Evolutionary conservation across 1,139 yeast genomes (phyloP), one percentile per base, ranked within the genome.

Genomic region (Lodderomyces parapsilosis): DNA sequence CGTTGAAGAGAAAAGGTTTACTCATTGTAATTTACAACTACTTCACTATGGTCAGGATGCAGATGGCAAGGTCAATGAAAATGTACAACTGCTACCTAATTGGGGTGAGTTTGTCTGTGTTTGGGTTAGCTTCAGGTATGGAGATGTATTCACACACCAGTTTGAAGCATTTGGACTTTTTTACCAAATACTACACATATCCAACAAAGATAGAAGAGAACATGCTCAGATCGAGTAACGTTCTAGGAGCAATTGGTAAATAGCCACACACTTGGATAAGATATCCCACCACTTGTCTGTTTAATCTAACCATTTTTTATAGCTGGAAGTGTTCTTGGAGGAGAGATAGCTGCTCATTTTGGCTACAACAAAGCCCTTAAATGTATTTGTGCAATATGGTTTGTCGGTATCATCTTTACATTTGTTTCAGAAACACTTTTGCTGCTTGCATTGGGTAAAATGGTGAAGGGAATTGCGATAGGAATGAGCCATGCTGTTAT

Each of bases 281-380:
- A 18, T 14, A 17, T 36, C 23, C 22, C 11, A 9, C 14, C 13
- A 4, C 34, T 23, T 18, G 30, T 3, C 3, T 33, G 7, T 13
- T 10, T 6, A 10, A 19, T n/a, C 42, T 46, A 39, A 41, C 40
- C 1, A 23, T 33, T 6, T 9, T n/a, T 10, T 33, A 17, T 38
- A 65, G 71, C 60, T 36, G 71, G 74, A 4, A 60, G 68, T 41
- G 50, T 66, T 1, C 42, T 64, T 7, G 55, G 64, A 45, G 74
- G 74, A 1, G 46, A 59, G n/a, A 51, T 64, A 11, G 59, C 63
- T 38, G 69, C 63, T 34, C 44, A 46, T 20, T 47, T 62, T 38
- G 74, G 75, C 0, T 59, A 60, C 43, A 53, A 63, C 13, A 45
- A 48, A 25, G 51, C 60, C 4, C 52, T 66, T 38, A 67, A 65